Conservation (phyloP, 768 basidiomycete species). For the Mycena kentingensis region DNA sequence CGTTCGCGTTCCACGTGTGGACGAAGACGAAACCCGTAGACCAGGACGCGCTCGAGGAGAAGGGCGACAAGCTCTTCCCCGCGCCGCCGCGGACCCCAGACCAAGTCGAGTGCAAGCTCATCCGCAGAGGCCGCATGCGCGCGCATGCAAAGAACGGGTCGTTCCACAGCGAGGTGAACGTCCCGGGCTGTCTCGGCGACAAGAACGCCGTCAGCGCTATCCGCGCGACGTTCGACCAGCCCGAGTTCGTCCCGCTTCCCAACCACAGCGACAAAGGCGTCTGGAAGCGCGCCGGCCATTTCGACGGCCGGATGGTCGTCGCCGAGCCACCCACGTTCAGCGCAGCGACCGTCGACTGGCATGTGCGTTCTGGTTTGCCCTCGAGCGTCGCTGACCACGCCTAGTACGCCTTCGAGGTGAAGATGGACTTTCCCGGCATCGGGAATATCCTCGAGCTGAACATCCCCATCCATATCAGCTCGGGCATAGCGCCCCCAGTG, state of each 20-base stretch:
- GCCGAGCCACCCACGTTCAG: slow-evolving; percentile 12
- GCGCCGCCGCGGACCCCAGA: slow-evolving; percentile 15
- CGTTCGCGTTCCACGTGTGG: slow-evolving; percentile 15
- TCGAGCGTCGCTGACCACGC: background rate
- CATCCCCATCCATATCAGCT: slow-evolving; percentile 17
- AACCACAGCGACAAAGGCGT: slow-evolving; percentile 13
- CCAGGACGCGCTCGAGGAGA: slow-evolving; percentile 13
- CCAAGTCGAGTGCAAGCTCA: slow-evolving; percentile 6
- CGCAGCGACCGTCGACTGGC: slow-evolving; percentile 13
- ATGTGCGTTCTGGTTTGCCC: slow-evolving; percentile 3
- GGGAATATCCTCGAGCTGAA: slow-evolving; percentile 20
- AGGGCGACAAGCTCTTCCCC: slow-evolving; percentile 20
- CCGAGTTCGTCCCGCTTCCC: slow-evolving; percentile 5
- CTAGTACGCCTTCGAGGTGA: slow-evolving; percentile 12
- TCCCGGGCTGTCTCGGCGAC: slow-evolving; percentile 18
- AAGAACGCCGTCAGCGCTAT: background rate
- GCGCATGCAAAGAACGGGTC: background rate
- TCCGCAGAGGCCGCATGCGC: slow-evolving; percentile 11
- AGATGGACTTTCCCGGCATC: slow-evolving; percentile 17
- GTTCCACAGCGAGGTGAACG: slow-evolving; percentile 6
- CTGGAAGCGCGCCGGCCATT: slow-evolving; percentile 17
- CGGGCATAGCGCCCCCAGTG: slow-evolving; percentile 12
- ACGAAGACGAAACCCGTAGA: slow-evolving; percentile 20
- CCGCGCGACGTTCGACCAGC: slow-evolving; percentile 11
- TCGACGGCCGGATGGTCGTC: slow-evolving; percentile 13